Percentiles rank a stretch among this genome's conserved stretches.
Conservation (phyloP, 441 rosid genomes). For the Cnidoscolus chayamansa region DNA sequence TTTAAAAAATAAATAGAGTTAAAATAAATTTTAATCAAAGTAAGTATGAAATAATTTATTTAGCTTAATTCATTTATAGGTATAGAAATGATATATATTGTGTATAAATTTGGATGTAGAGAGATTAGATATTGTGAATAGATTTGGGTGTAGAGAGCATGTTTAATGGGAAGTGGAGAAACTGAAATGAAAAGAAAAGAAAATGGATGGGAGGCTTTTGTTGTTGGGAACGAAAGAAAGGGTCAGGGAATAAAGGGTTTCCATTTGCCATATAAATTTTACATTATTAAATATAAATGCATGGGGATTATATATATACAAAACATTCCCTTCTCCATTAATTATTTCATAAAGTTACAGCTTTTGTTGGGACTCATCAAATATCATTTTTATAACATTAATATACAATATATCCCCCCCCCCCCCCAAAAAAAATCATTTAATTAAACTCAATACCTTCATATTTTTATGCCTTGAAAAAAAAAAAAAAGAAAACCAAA, state of each 20-base stretch:
- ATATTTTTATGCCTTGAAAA: too few relatives aligned
- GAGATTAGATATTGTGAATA: too few relatives aligned
- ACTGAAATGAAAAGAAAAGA: constrained; percentile 41
- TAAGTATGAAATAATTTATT: too few relatives aligned
- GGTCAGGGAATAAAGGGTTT: constrained; percentile 41
- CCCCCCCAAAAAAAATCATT: too few relatives aligned
- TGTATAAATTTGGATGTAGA: too few relatives aligned
- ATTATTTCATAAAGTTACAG: constrained; percentile 54
- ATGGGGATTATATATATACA: constrained; percentile 35
- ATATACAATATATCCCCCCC: background rate
- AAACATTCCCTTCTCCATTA: constrained; percentile 28
- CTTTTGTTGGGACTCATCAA: constrained; percentile 43
- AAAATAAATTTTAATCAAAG: too few relatives aligned
- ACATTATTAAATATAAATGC: constrained; percentile 18
- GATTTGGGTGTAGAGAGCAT: too few relatives aligned
- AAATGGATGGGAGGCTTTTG: constrained; percentile 50
- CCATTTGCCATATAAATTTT: constrained; percentile 10
- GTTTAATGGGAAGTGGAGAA: constrained; percentile 29
- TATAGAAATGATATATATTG: too few relatives aligned
- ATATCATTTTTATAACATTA: constrained; percentile 15
- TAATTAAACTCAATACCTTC: too few relatives aligned
- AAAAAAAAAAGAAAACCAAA: too few relatives aligned
- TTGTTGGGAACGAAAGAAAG: constrained; percentile 34
- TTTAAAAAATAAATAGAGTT: too few relatives aligned
- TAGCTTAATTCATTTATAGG: too few relatives aligned